Conservation (phyloP, 345 rosid species). For the Dimocarpus longan region DNA sequence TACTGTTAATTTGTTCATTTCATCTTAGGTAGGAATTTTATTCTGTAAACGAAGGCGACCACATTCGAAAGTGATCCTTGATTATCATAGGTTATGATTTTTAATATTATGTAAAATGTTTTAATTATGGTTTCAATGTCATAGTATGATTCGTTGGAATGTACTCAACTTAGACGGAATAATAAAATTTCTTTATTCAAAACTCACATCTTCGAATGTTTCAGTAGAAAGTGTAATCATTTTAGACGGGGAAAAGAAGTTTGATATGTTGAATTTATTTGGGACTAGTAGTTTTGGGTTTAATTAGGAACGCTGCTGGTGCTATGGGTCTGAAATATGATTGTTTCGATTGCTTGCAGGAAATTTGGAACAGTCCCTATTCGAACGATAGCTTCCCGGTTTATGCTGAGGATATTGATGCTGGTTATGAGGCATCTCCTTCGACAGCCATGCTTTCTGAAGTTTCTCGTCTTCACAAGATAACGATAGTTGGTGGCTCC, state of each 20-base stretch:
- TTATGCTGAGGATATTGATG: conserved; percentile 88
- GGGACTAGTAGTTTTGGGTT: not conserved
- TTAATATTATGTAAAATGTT: no score
- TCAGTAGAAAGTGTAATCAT: not conserved
- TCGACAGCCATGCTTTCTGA: conserved; percentile 86
- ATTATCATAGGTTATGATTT: no score
- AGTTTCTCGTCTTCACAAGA: conserved; percentile 56
- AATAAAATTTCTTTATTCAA: not conserved
- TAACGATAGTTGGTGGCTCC: conserved; percentile 92
- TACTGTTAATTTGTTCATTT: not conserved
- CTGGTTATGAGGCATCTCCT: conserved; percentile 67
- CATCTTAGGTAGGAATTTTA: not conserved
- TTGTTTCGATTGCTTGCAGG: conserved; percentile 44
- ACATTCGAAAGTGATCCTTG: not conserved
- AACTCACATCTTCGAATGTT: not conserved
- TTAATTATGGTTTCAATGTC: not conserved
- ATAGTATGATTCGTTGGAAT: no score
- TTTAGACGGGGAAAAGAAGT: not conserved
- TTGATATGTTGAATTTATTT: no score
- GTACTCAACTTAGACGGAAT: not conserved
- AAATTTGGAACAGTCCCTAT: conserved; percentile 91
- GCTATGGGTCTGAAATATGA: not conserved
- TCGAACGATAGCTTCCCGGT: conserved; percentile 89
- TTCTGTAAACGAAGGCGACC: not conserved
- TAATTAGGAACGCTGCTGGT: not conserved